These are phyloP conservation scores for Lichtheimia corymbifera DNA, from an alignment of 371 early-diverging fungal species.

Conservation along the genomic window DNA sequence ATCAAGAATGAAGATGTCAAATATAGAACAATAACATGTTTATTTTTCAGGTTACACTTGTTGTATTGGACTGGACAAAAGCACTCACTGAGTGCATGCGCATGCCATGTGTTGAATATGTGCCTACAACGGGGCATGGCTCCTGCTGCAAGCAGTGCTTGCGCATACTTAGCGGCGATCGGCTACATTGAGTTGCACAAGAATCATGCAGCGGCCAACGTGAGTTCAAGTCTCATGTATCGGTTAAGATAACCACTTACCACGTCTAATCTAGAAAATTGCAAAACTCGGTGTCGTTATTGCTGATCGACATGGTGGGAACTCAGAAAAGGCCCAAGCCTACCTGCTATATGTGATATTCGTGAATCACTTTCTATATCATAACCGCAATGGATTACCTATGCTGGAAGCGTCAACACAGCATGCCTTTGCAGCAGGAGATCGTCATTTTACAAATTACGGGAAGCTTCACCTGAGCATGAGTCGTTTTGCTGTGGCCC, in stretches of 20 bases:
- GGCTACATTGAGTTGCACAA: constrained; percentile 28
- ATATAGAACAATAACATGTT: too few species aligned
- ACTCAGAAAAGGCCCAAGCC: constrained; percentile 36
- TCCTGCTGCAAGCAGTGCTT: constrained; percentile 22
- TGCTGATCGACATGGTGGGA: constrained; percentile 26
- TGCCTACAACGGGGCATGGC: constrained; percentile 32
- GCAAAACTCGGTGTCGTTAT: constrained; percentile 29
- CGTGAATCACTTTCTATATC: constrained; percentile 32
- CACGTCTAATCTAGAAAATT: constrained; percentile 22
- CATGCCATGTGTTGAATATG: constrained; percentile 27
- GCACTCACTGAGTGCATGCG: constrained; percentile 29
- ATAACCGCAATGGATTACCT: constrained; percentile 22
- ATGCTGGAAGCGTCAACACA: constrained; percentile 14
- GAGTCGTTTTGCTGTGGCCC: constrained; percentile 20
- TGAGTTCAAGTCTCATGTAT: neutral
- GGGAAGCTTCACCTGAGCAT: constrained; percentile 29
- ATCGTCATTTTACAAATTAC: constrained; percentile 41
- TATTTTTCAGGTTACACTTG: constrained; percentile 18
- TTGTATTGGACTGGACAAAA: constrained; percentile 45
- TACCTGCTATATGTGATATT: constrained; percentile 29
- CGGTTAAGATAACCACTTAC: too few species aligned
- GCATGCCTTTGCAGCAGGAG: constrained; percentile 27
- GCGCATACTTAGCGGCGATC: constrained; percentile 28
- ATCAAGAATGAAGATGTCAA: too few species aligned
- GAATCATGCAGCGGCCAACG: constrained; percentile 21